Base-by-base conservation (phyloP, 192 early-diverging fungal species). In the Entophlyctis helioformis region DNA sequence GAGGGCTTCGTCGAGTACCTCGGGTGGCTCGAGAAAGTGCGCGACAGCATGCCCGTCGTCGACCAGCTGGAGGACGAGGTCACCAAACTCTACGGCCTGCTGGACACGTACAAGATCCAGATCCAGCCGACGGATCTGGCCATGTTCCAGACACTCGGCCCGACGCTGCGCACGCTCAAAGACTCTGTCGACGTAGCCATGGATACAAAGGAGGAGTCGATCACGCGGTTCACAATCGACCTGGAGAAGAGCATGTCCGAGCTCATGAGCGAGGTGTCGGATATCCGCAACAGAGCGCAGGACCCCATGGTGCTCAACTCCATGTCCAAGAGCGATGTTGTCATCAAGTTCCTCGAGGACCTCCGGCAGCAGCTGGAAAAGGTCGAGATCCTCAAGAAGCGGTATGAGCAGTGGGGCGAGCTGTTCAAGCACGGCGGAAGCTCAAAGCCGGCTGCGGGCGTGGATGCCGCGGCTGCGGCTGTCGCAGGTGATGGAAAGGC, bases 1-100 rank as follows among this genome's bases (percentile, higher is more conserved):
- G 76, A 79, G 50, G 61, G 53, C 19, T 79, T 76, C 58, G 76
- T 79, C 22, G 76, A 79, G 43, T 79, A 79, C 47, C 48, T 79
- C 13, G 67, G 56, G 22, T 76, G 70, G 66, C 63, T 79, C 13
- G 76, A 79, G 37, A 66, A 63, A 76, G 76, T 79, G 29, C 59
- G 66, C 36, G 39, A 46, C 18, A 63, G 64, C 1, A 49, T 74
- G 47, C 44, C 44, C 10, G 34, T 65, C 3, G 66, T 70, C 5
- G 69, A 74, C 22, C 36, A 41, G 21, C 57, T 66, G 35, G 61
- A 74, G 35, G 53, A 63, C 12, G 75, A 78, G 46, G 62, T 74
- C 10, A 55, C 62, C 3, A 53, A 58, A 6, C 50, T 78, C 1
- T 74, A 74, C 45, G 48, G 40, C 20, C 51, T 68, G 12, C 58